Conservation (phyloP, 495 filamentous ascomycete species). For the Oidiodendron maius region DNA sequence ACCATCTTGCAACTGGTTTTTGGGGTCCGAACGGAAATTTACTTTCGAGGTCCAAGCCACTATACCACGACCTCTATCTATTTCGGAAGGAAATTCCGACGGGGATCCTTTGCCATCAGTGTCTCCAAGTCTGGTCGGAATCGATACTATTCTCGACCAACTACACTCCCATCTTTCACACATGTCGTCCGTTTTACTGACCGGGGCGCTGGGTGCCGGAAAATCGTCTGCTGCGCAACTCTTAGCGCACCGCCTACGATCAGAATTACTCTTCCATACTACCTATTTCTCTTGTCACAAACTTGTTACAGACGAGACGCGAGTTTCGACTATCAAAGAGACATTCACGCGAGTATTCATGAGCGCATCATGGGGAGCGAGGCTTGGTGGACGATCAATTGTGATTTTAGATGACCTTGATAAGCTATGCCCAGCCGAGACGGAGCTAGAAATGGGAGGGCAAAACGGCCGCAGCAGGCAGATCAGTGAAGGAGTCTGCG, state of each 20-base stretch:
- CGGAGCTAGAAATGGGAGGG: constrained; percentile 82
- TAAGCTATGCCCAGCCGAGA: constrained; percentile 84
- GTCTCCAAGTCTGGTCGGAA: constrained; percentile 69
- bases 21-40: constrained; percentile 68
- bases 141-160: constrained; percentile 69
- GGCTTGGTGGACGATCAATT: constrained; percentile 72
- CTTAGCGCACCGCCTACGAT: constrained; percentile 59
- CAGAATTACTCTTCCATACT: constrained; percentile 64
- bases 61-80: constrained; percentile 52
- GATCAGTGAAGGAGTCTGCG: constrained; percentile 82
- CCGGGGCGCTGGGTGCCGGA: constrained; percentile 81
- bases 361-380: constrained; percentile 80
- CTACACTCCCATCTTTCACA: constrained; percentile 68
- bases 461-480: constrained; percentile 90
- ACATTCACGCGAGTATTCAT: constrained; percentile 77
- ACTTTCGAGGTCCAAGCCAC: constrained; percentile 66
- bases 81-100: constrained; percentile 37
- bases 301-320: constrained; percentile 80
- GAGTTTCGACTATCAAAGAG: constrained; percentile 86
- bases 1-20: constrained; percentile 59
- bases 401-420: constrained; percentile 92
- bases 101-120: constrained; percentile 47
- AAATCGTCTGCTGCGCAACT: constrained; percentile 67
- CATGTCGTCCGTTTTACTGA: constrained; percentile 81
- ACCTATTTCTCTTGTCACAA: constrained; percentile 79